Evolutionary conservation across 805 yeast genomes (phyloP), one percentile per base, ranked within the genome.

Genomic region (Kurtzmaniella cleridarum): DNA sequence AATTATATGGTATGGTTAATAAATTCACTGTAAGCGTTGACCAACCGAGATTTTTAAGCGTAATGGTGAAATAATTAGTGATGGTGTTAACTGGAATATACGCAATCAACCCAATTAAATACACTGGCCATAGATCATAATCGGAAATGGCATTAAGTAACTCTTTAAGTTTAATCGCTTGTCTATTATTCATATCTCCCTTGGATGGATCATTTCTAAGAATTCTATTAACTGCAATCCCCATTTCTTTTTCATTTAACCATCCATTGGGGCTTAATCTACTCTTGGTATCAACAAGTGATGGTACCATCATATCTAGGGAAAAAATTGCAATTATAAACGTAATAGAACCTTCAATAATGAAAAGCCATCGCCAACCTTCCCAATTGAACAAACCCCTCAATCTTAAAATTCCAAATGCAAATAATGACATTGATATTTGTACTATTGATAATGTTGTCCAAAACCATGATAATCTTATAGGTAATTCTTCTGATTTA

Each of bases 181-280:
- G 74, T 51, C 82, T 64, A 50, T 79, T 79, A 51, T 78, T 67
- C 84, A 78, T 77, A 44, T 76, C 82, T 17, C 84, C 83, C 45
- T 68, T 68, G 3, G 65, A 50, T 6, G 85, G 85, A 49, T 80
- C 86, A 51, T 80, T 84, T 46, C 84, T 60, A 37, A 80, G 55
- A 2, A 80, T 66, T 43, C 78, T 63, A 51, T 78, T 78, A 36
- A 77, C 82, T 24, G 78, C 60, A 40, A 79, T 77, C 41, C 72
- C 71, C 53, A 73, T 77, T 43, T 80, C 82, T 32, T 75, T 56
- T 1, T 74, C 76, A 45, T 33, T 50, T 42, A 57, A 62, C 62
- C 71, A 58, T 26, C 82, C 81, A 14, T 69, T 66, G 14, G 60
- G 68, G 30, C 71, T 63, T 48, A 60, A 69, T 62, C 69, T 64